Base-by-base conservation (phyloP, 495 filamentous ascomycete genomes). In the Penicillium lividum region DNA sequence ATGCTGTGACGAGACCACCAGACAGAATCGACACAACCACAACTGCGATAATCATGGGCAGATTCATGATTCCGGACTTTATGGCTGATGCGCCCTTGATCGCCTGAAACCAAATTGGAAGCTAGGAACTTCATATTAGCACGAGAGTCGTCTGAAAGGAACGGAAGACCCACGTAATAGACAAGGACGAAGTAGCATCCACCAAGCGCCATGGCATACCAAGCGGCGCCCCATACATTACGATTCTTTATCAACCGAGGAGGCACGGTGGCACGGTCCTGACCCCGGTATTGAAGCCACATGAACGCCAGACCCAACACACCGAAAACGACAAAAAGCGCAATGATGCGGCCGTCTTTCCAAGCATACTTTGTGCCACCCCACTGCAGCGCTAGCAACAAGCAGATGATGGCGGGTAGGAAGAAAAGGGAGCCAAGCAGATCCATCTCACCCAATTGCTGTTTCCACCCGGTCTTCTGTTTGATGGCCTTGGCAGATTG, bases 91-190 rank as follows among this genome's bases (percentile, higher is more conserved):
- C 83, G 49, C 80, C 83, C 68, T 92, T 87, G 69, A 96, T 85
- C 6, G 90, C 84, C 65, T 97, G 92, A 79, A 97, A 95, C 88
- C 89, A 97, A 62, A 93, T 88, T 0, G 92, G 91, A 18, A 96
- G 72, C 77, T 88, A 88, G 4, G 53, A 54, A 10, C 22, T 22
- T 22, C 22, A 16, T n/a, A 11, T 44, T 68, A 57, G 68, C 65
- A 5, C 22, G 0, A 18, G 8, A 38, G 8, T n/a, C 22, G 49
- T 46, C 54, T 53, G 30, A 34, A 13, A 31, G 54, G 2, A 34
- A 25, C 36, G 43, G 34, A 33, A 0, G 7, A 66, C 68, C 58
- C 50, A 77, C 75, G 56, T 75, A 77, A 69, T 86, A 91, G 18
- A 86, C 70, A 3, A 85, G 70, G n/a, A 88, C 72, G 54, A 93